These are phyloP conservation scores for Candida buenavistaensis DNA, from an alignment of 1,139 yeast genomes.

Conservation along the genomic window DNA sequence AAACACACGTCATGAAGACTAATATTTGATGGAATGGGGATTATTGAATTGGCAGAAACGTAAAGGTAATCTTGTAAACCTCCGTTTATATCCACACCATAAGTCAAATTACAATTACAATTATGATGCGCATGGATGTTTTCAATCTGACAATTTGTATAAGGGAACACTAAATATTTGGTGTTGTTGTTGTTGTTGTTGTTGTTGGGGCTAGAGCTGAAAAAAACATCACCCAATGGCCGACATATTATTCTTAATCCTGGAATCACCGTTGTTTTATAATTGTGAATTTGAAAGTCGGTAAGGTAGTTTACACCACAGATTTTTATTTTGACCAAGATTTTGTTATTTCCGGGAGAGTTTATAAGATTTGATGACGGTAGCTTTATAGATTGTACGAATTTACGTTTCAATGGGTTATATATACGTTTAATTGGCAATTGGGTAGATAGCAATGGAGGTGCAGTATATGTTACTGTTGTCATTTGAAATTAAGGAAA, in stretches of 20 bases:
- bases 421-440: conserved; percentile 33
- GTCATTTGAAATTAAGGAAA: too few relatives aligned
- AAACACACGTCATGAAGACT: conserved; percentile 42
- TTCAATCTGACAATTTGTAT: conserved; percentile 20
- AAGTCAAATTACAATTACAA: conserved; percentile 28
- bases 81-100: conserved; percentile 40
- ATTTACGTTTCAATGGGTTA: conserved; percentile 19
- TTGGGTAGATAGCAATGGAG: not conserved
- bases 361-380: conserved; percentile 23
- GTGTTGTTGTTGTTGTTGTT: conserved; percentile 9
- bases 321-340: conserved; percentile 31
- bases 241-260: conserved; percentile 15
- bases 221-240: too few relatives aligned
- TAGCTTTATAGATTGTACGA: conserved; percentile 31
- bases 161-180: conserved; percentile 38
- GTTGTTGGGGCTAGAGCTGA: too few relatives aligned
- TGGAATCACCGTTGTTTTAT: conserved; percentile 12
- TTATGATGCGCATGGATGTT: conserved; percentile 5
- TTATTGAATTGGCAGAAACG: conserved; percentile 27
- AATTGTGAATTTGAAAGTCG: conserved; percentile 18
- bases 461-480: too few relatives aligned
- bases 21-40: conserved; percentile 30
- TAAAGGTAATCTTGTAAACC: conserved; percentile 41
- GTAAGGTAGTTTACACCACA: conserved; percentile 28
- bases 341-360: conserved; percentile 19